Evolutionary conservation across 345 rosid genomes (phyloP), one percentile per base, ranked within the genome.

Genomic region (Boechera stricta): DNA sequence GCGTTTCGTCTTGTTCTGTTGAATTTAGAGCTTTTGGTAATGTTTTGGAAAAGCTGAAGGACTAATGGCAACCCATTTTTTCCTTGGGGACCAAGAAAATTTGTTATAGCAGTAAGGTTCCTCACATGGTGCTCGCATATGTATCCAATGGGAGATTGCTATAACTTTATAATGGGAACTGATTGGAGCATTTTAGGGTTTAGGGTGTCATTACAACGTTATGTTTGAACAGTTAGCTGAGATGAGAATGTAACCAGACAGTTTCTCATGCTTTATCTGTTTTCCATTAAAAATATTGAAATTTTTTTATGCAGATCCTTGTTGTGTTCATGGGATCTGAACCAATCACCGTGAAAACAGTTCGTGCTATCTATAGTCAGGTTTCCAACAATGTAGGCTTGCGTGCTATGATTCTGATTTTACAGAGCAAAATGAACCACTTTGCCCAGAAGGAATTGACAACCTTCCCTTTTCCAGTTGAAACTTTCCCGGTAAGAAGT

Each of bases 241-340:
- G 39, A 13, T 77, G 71, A 69, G 39, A 52, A 28, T 48, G 66
- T 64, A 35, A 48, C 33, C 24, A 48, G 32, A 29, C 18, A 6
- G n/a, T 28, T 60, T 47, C 7, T 32, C 41, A 53, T 64, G 66
- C 16, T 44, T 53, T 33, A 7, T 48, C 24, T 33, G 36, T 39
- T 62, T 67, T 36, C 16, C 47, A 24, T 53, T 26, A 39, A 24
- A 51, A 31, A 55, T 38, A 26, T 7, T 38, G 66, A 41, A n/a
- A 54, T 74, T 51, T 62, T 44, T 69, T 61, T 63, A 64, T 57
- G 55, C 76, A 80, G 82, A 57, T 80, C 4, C 76, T 75, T 49
- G 82, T 80, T 56, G 48, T 80, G 71, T 80, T 74, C 72, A 80
- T 75, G 79, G 79, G 68, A 21, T 38, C 76, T 55, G 82, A 80